Evolutionary conservation across 257 asterid genomes (phyloP).

Genomic region (Fraxinus anomala): DNA sequence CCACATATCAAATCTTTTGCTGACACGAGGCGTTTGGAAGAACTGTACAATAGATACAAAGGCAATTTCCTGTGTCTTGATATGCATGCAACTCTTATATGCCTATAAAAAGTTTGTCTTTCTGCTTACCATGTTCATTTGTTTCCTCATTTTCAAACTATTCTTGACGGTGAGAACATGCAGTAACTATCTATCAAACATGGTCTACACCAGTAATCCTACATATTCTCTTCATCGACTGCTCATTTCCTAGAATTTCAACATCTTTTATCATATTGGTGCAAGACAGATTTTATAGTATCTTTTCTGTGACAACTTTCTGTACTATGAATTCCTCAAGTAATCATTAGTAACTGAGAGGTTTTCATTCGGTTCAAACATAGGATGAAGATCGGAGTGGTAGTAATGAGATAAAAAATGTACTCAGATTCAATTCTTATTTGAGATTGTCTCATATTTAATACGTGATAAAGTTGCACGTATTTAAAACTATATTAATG

Average conservation of each 20-base stretch:
- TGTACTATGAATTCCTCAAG: conserved; percentile 1
- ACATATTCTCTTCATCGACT: background rate
- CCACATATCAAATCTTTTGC: conserved; percentile 70
- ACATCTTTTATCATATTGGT: background rate
- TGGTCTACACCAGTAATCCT: background rate
- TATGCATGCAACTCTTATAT: conserved; percentile 5
- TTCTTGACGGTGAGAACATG: conserved; percentile 18
- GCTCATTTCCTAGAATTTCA: conserved; percentile 8
- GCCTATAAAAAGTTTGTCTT: background rate
- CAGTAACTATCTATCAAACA: background rate
- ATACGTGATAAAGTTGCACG: background rate
- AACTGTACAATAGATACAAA: conserved; percentile 90
- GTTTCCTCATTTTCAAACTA: conserved; percentile 21
- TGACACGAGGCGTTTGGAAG: conserved; percentile 88
- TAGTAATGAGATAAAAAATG: background rate
- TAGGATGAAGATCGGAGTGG: background rate
- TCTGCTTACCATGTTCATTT: conserved; percentile 2
- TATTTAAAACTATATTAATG: background rate
- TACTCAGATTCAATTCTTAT: background rate
- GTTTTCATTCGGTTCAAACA: background rate
- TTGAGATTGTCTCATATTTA: background rate
- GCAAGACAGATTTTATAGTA: background rate
- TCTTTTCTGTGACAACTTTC: background rate
- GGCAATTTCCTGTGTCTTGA: conserved; percentile 41
- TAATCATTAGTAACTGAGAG: background rate